Conservation (phyloP, 495 filamentous ascomycete genomes). For the Halenospora varia region DNA sequence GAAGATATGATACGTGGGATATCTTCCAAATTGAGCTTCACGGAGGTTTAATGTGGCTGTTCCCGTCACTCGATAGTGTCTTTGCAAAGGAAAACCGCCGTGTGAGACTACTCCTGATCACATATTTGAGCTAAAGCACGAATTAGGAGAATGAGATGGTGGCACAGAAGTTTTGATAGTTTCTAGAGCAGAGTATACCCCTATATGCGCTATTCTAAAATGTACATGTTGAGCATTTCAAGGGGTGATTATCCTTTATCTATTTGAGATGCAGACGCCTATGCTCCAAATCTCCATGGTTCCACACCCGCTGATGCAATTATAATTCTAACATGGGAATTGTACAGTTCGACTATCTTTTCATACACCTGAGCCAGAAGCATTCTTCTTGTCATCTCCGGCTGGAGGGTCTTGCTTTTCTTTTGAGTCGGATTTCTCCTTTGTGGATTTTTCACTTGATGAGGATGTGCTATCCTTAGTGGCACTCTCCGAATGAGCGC, state of each 20-base stretch:
- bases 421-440: too few species aligned
- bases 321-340: neutral
- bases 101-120: too few species aligned
- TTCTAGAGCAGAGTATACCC: neutral
- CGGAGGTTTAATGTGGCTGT: too few species aligned
- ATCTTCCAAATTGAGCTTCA: too few species aligned
- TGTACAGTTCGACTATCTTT: constrained; percentile 8
- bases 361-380: neutral
- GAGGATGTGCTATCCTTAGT: constrained; percentile 28
- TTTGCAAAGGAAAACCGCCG: too few species aligned
- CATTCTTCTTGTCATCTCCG: constrained; percentile 10
- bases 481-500: constrained; percentile 50
- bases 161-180: too few species aligned
- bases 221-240: constrained; percentile 4
- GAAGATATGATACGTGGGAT: too few species aligned
- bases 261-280: constrained; percentile 6
- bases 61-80: too few species aligned
- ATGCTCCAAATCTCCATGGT: constrained; percentile 12
- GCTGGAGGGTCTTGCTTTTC: too few species aligned
- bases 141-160: too few species aligned
- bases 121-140: too few species aligned
- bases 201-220: neutral
- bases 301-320: constrained; percentile 8
- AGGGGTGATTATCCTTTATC: neutral
- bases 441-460: constrained; percentile 25